Base-by-base conservation (phyloP, 192 early-diverging fungal species). In the Umbelopsis sp. region DNA sequence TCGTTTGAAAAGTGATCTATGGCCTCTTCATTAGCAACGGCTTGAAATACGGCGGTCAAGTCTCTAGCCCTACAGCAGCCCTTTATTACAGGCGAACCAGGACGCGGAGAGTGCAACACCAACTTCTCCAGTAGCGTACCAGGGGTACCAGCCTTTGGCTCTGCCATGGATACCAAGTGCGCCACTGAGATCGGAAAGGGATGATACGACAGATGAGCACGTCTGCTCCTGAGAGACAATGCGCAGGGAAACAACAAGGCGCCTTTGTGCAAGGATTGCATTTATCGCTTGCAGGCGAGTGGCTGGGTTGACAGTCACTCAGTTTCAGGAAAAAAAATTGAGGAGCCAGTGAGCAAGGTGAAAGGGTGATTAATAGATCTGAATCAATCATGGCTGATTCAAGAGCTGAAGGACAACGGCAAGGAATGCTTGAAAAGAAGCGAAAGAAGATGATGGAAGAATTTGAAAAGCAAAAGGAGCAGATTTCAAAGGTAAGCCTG, bases 401-500 rank as follows among this genome's bases (percentile, higher is more conserved):
- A 36, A 74, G 68, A 45, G 72, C 80, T 16, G 86, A 89, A 77
- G 83, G 85, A 20, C 80, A 87, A 49, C 88, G 90, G 3, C 88
- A 87, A 21, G 70, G 81, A 12, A 82, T 82, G 67, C 85, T 95
- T 45, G 91, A 93, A 66, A 93, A 88, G 75, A 78, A 89, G 47
- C 83, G 93, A 24, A 83, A 84, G 26, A 81, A 83, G 68, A 92
- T 94, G 78, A 80, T 91, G 44, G 84, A 83, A 5, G 90, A 91
- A 12, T 86, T 91, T 56, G 88, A 91, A 50, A 88, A 84, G 29
- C 86, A 94, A 69, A 83, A 89, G 51, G 85, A 89, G 68, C 85
- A 90, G 78, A 96, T 94, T 70, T 68, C 80, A 17, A 93, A 93
- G 71, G 82, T 83, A 65, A 32, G 56, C 24, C 16, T 49, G 47